Conservation (phyloP, 495 filamentous ascomycete species). For the Penicillium daleae region DNA sequence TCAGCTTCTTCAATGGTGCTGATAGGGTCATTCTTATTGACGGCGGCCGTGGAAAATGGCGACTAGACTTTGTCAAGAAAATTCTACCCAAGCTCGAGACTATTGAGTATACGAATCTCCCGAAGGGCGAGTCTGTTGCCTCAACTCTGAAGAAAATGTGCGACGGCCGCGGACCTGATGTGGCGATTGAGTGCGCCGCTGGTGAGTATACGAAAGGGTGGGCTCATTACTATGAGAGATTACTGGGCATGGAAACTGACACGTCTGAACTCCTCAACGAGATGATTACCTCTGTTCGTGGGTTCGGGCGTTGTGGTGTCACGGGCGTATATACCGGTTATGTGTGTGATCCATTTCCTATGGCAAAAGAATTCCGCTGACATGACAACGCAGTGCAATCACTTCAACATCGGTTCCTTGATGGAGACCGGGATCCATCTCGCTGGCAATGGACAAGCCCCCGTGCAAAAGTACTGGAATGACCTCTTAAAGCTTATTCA, state of each 20-base stretch:
- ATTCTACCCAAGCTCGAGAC: slow-evolving; percentile 65
- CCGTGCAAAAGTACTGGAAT: slow-evolving; percentile 79
- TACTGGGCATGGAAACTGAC: slow-evolving; percentile 77
- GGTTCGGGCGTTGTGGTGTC: slow-evolving; percentile 73
- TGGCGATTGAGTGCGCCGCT: slow-evolving; percentile 79
- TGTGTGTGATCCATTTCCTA: slow-evolving; percentile 48
- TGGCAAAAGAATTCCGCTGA: slow-evolving; percentile 3
- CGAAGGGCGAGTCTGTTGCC: slow-evolving; percentile 61
- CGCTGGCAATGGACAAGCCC: slow-evolving; percentile 78
- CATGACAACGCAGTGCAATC: slow-evolving; percentile 60
- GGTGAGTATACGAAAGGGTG: slow-evolving; percentile 84
- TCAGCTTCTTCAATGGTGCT: slow-evolving; percentile 71
- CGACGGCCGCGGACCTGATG: slow-evolving; percentile 66
- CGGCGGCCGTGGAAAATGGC: slow-evolving; percentile 60
- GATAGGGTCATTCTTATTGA: slow-evolving; percentile 79
- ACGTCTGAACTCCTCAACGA: slow-evolving; percentile 86
- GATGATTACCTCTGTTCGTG: slow-evolving; percentile 75
- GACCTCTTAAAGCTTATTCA: slow-evolving; percentile 67
- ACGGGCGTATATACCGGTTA: slow-evolving; percentile 83
- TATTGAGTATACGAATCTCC: slow-evolving; percentile 58
- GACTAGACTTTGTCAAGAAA: slow-evolving; percentile 65
- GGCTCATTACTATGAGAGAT: slow-evolving; percentile 74
- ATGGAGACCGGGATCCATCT: slow-evolving; percentile 79
- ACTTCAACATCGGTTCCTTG: slow-evolving; percentile 79
- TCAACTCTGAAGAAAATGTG: slow-evolving; percentile 72